Percentiles rank a stretch among this genome's conserved stretches.
phyloP scores from a whole-genome alignment of 2,329 filamentous ascomycete genomes.

The Didymella segeticola region DNA sequence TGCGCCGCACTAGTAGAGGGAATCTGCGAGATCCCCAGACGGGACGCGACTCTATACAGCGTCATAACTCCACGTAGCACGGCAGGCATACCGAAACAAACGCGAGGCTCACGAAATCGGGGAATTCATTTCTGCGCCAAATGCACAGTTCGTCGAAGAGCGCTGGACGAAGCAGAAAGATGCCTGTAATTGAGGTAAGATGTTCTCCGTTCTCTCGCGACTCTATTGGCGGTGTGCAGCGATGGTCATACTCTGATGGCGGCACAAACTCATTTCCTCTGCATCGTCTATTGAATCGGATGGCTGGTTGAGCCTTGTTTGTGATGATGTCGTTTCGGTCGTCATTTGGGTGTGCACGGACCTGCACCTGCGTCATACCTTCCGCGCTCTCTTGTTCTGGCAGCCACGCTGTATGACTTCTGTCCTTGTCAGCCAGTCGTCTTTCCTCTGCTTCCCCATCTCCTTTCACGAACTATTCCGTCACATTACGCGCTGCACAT shows the following conservation, averaged over 20 bases:
- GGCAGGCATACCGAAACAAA: conserved; percentile 15
- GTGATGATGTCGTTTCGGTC: conserved; percentile 34
- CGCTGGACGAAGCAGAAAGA: conserved; percentile 32
- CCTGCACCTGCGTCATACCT: conserved; percentile 23
- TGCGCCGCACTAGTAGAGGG: conserved; percentile 27
- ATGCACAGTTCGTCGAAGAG: conserved; percentile 25
- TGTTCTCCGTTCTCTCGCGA: neutral
- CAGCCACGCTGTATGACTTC: conserved; percentile 32
- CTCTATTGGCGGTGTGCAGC: neutral
- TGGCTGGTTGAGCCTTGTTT: conserved; percentile 15
- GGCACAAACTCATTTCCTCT: conserved; percentile 20
- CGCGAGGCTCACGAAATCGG: conserved; percentile 10
- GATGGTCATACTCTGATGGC: neutral
- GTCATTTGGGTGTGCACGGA: conserved; percentile 31
- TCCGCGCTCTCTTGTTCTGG: conserved; percentile 34
- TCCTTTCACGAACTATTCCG: conserved; percentile 20
- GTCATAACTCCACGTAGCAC: conserved; percentile 38
- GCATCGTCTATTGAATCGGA: conserved; percentile 15
- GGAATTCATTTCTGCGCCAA: conserved; percentile 7
- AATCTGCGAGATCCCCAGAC: conserved; percentile 30
- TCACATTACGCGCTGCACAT: conserved; percentile 22
- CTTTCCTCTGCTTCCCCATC: conserved; percentile 18
- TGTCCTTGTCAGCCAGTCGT: conserved; percentile 26
- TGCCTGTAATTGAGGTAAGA: conserved; percentile 47
- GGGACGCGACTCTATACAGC: conserved; percentile 27